Percentiles rank a stretch among this genome's conserved stretches.
Evolutionary conservation across 164 flowering plant genomes (phyloP).

Genomic region (Cinnamomum micranthum): DNA sequence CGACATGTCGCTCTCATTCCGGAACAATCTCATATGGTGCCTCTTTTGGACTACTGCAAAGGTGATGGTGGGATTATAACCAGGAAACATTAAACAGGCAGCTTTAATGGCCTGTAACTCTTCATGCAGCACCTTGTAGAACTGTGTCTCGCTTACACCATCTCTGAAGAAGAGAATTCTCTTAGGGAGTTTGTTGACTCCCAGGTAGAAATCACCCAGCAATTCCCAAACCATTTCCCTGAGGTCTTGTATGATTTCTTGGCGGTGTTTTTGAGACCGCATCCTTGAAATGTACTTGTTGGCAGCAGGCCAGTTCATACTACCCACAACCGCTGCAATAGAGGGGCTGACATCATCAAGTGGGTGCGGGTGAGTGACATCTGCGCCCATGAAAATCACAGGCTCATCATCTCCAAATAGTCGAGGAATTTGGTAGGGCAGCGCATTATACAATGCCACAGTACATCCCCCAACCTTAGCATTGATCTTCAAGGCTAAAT

Average conservation of each 20-base stretch:
- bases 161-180: slow-evolving; percentile 86
- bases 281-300: slow-evolving; percentile 80
- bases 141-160: slow-evolving; percentile 94
- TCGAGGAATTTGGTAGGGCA: slow-evolving; percentile 75
- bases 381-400: slow-evolving; percentile 92
- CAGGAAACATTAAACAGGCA: slow-evolving; percentile 54
- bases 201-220: slow-evolving; percentile 54
- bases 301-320: slow-evolving; percentile 95
- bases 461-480: slow-evolving; percentile 94
- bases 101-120: slow-evolving; percentile 64
- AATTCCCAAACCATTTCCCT: slow-evolving; percentile 74
- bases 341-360: slow-evolving; percentile 87
- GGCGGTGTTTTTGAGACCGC: slow-evolving; percentile 80
- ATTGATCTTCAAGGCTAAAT: slow-evolving; percentile 87
- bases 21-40: slow-evolving; percentile 89
- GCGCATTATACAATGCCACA: slow-evolving; percentile 66
- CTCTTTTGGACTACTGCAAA: slow-evolving; percentile 87
- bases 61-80: slow-evolving; percentile 69
- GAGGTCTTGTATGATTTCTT: slow-evolving; percentile 84
- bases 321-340: slow-evolving; percentile 90
- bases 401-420: slow-evolving; percentile 53
- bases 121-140: slow-evolving; percentile 68
- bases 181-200: slow-evolving; percentile 48
- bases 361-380: slow-evolving; percentile 97
- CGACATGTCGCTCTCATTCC: slow-evolving; percentile 24